Percentiles rank a stretch among this genome's conserved stretches.
Evolutionary conservation across 345 rosid genomes (phyloP).

Genomic region (Ceriops decandra): DNA sequence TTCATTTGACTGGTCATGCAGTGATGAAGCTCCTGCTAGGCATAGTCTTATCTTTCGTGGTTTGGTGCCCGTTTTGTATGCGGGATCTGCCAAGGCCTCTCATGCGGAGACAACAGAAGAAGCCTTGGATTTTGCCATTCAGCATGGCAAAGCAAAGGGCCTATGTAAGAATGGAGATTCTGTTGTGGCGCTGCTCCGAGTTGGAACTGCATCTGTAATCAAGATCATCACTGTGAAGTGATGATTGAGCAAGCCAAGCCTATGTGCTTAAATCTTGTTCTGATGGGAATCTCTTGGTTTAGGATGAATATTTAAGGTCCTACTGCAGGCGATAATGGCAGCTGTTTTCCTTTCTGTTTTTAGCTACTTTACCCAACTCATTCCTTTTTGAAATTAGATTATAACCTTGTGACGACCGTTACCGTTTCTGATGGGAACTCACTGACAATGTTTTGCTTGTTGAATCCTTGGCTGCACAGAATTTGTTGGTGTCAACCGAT

Average conservation of each 20-base stretch:
- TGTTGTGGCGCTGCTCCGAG: constrained; percentile 82
- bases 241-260: neutral
- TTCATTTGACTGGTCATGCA: constrained; percentile 90
- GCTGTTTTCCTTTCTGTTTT: too few relatives aligned
- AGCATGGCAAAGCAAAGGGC: constrained; percentile 60
- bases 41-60: constrained; percentile 91
- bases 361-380: too few relatives aligned
- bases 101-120: constrained; percentile 87
- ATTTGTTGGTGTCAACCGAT: too few relatives aligned
- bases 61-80: constrained; percentile 73
- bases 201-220: constrained; percentile 87
- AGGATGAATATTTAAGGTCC: too few relatives aligned
- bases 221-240: constrained; percentile 77
- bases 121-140: constrained; percentile 75
- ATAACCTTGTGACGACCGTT: too few relatives aligned
- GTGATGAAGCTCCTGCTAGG: constrained; percentile 83
- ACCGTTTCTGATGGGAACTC: too few relatives aligned
- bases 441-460: too few relatives aligned
- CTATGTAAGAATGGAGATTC: constrained; percentile 81
- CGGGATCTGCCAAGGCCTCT: constrained; percentile 88
- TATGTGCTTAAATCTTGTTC: too few relatives aligned
- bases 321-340: too few relatives aligned
- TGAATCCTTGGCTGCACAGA: too few relatives aligned
- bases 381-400: too few relatives aligned
- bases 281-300: too few relatives aligned